phyloP scores from a whole-genome alignment of 768 basidiomycete species.

The Scleroderma bovista region DNA sequence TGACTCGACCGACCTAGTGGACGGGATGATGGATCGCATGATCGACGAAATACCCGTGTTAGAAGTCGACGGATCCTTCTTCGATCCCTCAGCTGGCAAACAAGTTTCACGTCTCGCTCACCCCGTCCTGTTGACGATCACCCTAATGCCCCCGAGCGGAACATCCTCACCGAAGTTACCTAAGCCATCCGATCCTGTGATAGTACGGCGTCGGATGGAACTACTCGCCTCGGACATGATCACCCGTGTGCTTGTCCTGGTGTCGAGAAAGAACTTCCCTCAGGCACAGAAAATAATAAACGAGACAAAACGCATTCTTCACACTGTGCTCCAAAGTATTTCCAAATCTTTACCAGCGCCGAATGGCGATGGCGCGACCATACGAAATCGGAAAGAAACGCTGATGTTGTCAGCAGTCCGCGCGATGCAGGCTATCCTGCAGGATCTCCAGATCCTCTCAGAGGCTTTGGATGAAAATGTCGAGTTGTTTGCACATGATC shows the following conservation, averaged over 20 bases:
- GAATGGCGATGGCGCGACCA: slow-evolving; percentile 37
- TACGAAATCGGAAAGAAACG: slow-evolving; percentile 74
- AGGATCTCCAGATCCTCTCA: slow-evolving; percentile 79
- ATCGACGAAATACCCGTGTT: slow-evolving; percentile 97
- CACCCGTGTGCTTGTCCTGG: slow-evolving; percentile 86
- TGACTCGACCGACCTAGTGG: slow-evolving; percentile 65
- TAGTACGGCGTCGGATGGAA: slow-evolving; percentile 94
- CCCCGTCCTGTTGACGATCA: slow-evolving; percentile 92
- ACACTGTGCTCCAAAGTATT: slow-evolving; percentile 83
- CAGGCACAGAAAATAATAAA: slow-evolving; percentile 88
- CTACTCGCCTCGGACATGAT: slow-evolving; percentile 97
- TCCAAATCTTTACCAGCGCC: slow-evolving; percentile 66
- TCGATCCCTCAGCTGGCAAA: slow-evolving; percentile 81
- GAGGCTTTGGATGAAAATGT: slow-evolving; percentile 91
- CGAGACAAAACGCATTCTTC: slow-evolving; percentile 88
- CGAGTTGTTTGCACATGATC: slow-evolving; percentile 88
- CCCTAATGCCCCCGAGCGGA: slow-evolving; percentile 55
- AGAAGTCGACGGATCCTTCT: slow-evolving; percentile 94
- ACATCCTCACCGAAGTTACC: slow-evolving; percentile 29
- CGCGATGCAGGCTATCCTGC: slow-evolving; percentile 77
- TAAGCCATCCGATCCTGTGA: slow-evolving; percentile 71
- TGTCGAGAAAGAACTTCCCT: slow-evolving; percentile 83
- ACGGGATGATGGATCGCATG: slow-evolving; percentile 94
- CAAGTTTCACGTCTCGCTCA: slow-evolving; percentile 85
- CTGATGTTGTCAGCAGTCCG: slow-evolving; percentile 68